These are phyloP conservation scores for Pseudonitzschia multiseries DNA, from an alignment of 108 stramenopile species.

Conservation along the genomic window DNA sequence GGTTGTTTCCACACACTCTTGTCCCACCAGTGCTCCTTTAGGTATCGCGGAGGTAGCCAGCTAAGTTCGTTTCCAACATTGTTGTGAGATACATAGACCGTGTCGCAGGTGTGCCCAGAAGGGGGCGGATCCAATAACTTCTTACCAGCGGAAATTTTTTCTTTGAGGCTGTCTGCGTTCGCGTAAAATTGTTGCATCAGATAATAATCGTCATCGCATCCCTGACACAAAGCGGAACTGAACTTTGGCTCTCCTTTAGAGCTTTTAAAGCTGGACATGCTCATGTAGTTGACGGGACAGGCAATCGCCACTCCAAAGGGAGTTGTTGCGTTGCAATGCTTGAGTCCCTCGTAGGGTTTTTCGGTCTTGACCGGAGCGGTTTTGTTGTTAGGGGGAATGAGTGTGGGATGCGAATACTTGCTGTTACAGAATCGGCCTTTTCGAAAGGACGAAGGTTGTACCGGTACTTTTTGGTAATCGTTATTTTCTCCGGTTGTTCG, in stretches of 20 bases:
- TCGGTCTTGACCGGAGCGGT: not conserved
- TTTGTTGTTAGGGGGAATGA: not conserved
- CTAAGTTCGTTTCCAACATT: conserved; percentile 41
- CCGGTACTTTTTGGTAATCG: no score
- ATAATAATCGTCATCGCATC: conserved; percentile 6
- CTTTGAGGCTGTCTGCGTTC: not conserved
- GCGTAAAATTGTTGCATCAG: not conserved
- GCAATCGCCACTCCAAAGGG: conserved; percentile 40
- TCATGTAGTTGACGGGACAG: conserved; percentile 26
- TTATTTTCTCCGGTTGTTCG: not conserved
- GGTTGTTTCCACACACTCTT: not conserved
- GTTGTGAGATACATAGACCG: conserved; percentile 47
- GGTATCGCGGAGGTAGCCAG: conserved; percentile 40
- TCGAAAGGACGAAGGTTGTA: not conserved
- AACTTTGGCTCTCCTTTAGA: not conserved
- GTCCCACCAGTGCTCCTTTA: conserved; percentile 38
- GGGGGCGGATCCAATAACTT: not conserved
- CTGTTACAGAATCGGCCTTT: conserved; percentile 38
- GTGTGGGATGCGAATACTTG: not conserved
- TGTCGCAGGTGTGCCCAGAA: conserved; percentile 5
- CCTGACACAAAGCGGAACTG: not conserved
- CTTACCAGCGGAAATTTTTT: not conserved
- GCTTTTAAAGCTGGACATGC: not conserved
- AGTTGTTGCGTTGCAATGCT: conserved; percentile 41
- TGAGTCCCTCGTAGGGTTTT: conserved; percentile 32